Evolutionary conservation across 2,329 filamentous ascomycete species (phyloP), one percentile per base, ranked within the genome.

Genomic region (Alternaria consortialis): DNA sequence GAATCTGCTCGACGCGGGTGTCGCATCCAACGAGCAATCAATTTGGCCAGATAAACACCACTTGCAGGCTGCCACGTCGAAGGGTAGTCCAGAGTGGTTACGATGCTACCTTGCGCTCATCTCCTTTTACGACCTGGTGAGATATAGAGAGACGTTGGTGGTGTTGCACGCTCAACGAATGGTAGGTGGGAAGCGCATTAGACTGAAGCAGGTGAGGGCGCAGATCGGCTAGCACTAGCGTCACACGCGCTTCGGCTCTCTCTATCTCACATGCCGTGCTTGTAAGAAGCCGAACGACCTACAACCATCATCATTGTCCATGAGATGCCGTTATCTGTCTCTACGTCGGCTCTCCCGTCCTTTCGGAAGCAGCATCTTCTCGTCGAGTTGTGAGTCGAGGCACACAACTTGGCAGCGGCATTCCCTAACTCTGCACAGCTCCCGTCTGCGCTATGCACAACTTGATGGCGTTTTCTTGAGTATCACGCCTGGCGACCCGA

Each of bases 401-500:
- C 60, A 60, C 55, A 56, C 56, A 50, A 29, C 62, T 64, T 66
- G 63, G 63, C 64, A 58, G 50, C 64, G 59, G 47, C 56, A 56
- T 23, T 37, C 42, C 62, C 74, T 77, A 66, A 77, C 71, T 44
- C 42, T 63, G 60, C 57, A 63, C 79, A 97, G 93, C 80, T 87
- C 91, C 63, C 91, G 91, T 63, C 84, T 97, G 70, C 93, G 91
- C 78, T 87, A 92, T 80, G 89, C 90, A 60, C 93, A 91, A 77
- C 94, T 94, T 2, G 88, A 92, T 58, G 94, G 95, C 54, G 85
- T 97, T 63, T 97, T 95, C 80, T 87, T 97, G 79, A 92, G 87
- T 77, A 86, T 97, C 61, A 91, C 91, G 29, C 92, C 92, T 0
- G 91, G 91, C 25, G 90, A 97, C 74, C 88, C 92, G 17, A 88